Base-by-base conservation (phyloP, 345 rosid genomes). In the Lepidium aucheri region DNA sequence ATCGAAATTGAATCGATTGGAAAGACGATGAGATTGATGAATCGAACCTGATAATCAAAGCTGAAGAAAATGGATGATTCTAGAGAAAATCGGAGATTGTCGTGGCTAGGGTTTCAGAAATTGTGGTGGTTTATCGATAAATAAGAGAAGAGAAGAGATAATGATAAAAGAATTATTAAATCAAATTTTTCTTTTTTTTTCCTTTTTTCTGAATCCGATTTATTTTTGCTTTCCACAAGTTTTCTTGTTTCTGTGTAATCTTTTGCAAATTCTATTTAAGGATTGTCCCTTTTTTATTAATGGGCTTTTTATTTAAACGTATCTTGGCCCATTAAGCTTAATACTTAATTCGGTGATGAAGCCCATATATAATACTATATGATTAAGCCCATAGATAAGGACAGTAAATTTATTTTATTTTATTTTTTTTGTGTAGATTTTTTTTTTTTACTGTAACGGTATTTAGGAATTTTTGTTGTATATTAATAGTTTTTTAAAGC, bases 41-140 rank as follows among this genome's bases (percentile, higher is more conserved):
- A 50, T 42, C 77, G 62, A 59, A 73, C 72, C 77, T 66, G 56
- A 11, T 2, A 8, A 53, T 14, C 53, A 52, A 45, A 35, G 32
- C 1, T 12, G 15, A 10, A 10, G 67, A 6, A 18, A 51, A 26
- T 9, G 28, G 61, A 16, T 13, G 22, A 10, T 14, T 8, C 36
- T 24, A 35, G 56, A 62, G 53, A 56, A 56, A 13, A 55, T 34
- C 72, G 76, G 59, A 40, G 70, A 63, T 43, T 38, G 52, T 16
- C 12, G 59, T 30, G 41, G 63, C 63, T 52, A 66, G 71, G 72
- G 63, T 66, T 73, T 65, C 67, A 33, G 55, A 9, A 39, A 67
- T 35, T 66, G 44, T 42, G 55, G 62, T 72, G 66, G 71, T 65
- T 65, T 64, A 56, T 57, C 59, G 40, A 42, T 9, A 15, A 1